Conservation (phyloP, 495 filamentous ascomycete species). For the Amorphotheca resinae region DNA sequence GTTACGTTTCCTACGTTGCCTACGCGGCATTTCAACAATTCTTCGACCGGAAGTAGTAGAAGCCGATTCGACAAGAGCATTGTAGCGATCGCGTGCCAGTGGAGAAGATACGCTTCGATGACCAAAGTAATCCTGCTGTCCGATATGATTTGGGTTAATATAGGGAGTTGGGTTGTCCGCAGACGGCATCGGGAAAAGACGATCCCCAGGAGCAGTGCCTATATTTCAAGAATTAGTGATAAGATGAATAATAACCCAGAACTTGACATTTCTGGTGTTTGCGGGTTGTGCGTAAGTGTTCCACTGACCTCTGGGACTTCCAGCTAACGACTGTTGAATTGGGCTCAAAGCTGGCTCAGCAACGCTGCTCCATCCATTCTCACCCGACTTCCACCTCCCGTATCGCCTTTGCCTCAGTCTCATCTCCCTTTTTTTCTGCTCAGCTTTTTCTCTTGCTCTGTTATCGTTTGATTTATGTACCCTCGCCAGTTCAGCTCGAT, state of each 20-base stretch:
- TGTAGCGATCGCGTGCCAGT: background rate
- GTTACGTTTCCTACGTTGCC: background rate
- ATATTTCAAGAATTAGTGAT: slow-evolving; percentile 17
- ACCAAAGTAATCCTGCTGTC: slow-evolving; percentile 27
- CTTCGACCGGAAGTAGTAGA: no score
- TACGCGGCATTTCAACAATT: no score
- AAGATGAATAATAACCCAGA: background rate
- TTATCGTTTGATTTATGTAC: slow-evolving; percentile 13
- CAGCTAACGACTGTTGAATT: slow-evolving; percentile 30
- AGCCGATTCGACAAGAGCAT: background rate
- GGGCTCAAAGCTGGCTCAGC: slow-evolving; percentile 33
- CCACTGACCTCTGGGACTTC: slow-evolving; percentile 22
- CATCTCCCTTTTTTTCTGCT: slow-evolving; percentile 22
- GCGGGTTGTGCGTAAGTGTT: no score
- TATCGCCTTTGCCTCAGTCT: slow-evolving; percentile 27
- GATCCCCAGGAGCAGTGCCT: slow-evolving; percentile 16
- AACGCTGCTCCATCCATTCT: slow-evolving; percentile 35
- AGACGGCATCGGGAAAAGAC: slow-evolving; percentile 15
- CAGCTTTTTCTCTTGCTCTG: slow-evolving; percentile 23
- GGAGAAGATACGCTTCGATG: slow-evolving; percentile 14
- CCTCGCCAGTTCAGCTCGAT: slow-evolving; percentile 20
- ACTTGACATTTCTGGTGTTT: no score
- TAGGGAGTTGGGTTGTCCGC: slow-evolving; percentile 15
- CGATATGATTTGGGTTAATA: slow-evolving; percentile 1
- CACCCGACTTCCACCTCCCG: slow-evolving; percentile 29